These are phyloP conservation scores for Paulinella micropora DNA, from an alignment of 78 protist species.

Conservation along the genomic window DNA sequence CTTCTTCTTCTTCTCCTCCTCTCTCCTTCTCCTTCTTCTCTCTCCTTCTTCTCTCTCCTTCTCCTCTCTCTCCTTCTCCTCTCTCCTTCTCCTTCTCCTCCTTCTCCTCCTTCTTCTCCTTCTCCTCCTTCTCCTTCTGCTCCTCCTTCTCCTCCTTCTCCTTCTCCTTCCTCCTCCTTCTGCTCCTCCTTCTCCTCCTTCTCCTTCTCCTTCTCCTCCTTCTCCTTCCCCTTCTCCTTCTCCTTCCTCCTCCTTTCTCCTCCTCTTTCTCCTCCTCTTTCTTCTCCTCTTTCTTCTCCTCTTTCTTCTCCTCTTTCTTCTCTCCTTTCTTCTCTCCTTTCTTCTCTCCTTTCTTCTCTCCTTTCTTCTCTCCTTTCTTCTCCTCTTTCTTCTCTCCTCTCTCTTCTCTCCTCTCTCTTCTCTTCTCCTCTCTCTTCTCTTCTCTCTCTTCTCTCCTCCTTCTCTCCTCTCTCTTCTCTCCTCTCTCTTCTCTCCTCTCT, in stretches of 20 bases:
- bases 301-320: neutral
- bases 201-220: neutral
- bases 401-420: too few relatives aligned
- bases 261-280: slow-evolving; percentile 5
- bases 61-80: neutral
- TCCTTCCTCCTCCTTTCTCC: neutral
- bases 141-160: neutral
- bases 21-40: slow-evolving; percentile 16
- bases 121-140: neutral
- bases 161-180: too few relatives aligned
- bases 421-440: too few relatives aligned
- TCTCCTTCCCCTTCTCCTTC: neutral
- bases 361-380: too few relatives aligned
- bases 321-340: neutral
- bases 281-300: slow-evolving; percentile 13
- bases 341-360: neutral
- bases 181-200: too few relatives aligned
- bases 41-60: neutral
- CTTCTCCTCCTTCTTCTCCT: slow-evolving; percentile 5
- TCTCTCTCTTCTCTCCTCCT: too few relatives aligned
- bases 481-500: too few relatives aligned
- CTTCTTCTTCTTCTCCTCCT: neutral
- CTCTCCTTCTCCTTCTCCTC: neutral
- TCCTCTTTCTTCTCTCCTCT: too few relatives aligned
- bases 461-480: too few relatives aligned